Base-by-base conservation (phyloP, 2,329 filamentous ascomycete species). In the Bretziella fagacearum region DNA sequence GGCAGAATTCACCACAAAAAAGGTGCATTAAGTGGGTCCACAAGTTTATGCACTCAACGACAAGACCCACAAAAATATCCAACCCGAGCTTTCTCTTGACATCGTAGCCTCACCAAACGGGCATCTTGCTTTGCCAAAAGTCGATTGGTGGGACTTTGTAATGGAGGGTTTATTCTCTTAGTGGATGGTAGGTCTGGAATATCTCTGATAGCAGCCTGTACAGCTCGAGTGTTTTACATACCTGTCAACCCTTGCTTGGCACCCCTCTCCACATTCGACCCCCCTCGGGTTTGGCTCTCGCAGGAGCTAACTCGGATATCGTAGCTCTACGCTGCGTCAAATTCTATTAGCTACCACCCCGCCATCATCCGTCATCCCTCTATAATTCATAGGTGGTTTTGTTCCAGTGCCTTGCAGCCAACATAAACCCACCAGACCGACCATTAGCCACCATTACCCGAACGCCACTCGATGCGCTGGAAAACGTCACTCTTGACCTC, bases 331-430 rank as follows among this genome's bases (percentile, higher is more conserved):
- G n/a, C 10, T 10, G 27, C 10, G 27, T 10, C 35, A 39, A 39
- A n/a, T 8, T n/a, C n/a, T n/a, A n/a, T n/a, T n/a, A n/a, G n/a
- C n/a, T n/a, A n/a, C 35, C 15, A 39, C 35, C 35, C 35, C 35
- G 18, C 35, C 18, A 39, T 39, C 18, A n/a, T n/a, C n/a, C n/a
- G 35, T 39, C 35, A 39, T 39, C 23, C 8, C 35, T 23, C n/a
- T n/a, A 6, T 10, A 17, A 39, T 20, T 10, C 35, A 20, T 18
- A 39, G n/a, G n/a, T 20, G 17, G n/a, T 22, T 8, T 13, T 20
- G 18, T 22, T 39, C 35, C 35, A 39, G 35, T 39, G 17, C 35
- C 35, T 39, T 39, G 35, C 35, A 39, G 35, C 35, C 35, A 20
- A 22, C 35, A 22, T n/a, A 39, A 20, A 39, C 18, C 35, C 20